Conservation (phyloP, 1,139 yeast genomes). For the Pneumocystis wakefieldiae region DNA sequence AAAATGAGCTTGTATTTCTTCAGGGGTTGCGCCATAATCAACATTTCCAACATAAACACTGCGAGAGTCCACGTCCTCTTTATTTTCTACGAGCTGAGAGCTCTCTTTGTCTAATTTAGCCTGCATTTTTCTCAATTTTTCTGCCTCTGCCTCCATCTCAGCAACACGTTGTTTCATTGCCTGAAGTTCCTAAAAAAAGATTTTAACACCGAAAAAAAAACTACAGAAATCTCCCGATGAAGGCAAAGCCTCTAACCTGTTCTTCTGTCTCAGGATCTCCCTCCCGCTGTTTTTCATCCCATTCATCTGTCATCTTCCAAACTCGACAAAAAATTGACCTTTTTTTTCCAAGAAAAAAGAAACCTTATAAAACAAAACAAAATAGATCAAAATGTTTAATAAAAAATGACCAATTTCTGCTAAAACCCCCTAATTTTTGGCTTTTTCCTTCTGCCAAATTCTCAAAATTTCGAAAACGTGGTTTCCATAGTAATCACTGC, state of each 20-base stretch:
- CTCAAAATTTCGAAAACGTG: not conserved
- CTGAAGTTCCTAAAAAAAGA: constrained; percentile 10
- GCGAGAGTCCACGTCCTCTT: constrained; percentile 53
- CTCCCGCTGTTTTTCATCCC: not conserved
- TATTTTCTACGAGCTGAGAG: constrained; percentile 32
- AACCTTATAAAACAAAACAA: not conserved
- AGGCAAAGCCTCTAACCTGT: not conserved
- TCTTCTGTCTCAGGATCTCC: not conserved
- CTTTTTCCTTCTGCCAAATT: not conserved
- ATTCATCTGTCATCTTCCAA: not conserved
- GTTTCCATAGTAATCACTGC: not conserved
- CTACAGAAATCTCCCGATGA: not conserved
- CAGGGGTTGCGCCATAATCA: constrained; percentile 64
- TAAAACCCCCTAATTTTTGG: not conserved
- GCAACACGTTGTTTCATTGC: constrained; percentile 25
- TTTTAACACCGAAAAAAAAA: not conserved
- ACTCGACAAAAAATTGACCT: not conserved
- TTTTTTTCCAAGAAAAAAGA: not conserved
- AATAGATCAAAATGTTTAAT: not conserved
- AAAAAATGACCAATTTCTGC: no score
- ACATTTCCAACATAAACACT: constrained; percentile 82
- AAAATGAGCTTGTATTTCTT: constrained; percentile 67
- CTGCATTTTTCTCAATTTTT: constrained; percentile 38
- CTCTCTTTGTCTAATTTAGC: constrained; percentile 34
- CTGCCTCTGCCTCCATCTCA: constrained; percentile 41